These are phyloP conservation scores for Cucumis melo DNA, from an alignment of 306 rosid species.

Conservation along the genomic window DNA sequence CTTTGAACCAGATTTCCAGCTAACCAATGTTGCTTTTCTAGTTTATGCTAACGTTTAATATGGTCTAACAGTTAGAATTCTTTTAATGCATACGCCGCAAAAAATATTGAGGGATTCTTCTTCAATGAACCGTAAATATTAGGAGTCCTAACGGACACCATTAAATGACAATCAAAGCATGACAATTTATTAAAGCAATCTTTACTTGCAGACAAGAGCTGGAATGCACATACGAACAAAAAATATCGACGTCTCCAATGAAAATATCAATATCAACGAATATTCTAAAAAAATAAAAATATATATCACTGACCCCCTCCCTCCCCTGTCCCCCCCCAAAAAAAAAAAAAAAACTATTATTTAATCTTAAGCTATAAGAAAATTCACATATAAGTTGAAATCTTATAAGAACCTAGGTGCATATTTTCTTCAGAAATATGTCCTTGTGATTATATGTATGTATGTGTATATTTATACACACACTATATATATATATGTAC, in stretches of 20 bases:
- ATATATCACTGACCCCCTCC: neutral
- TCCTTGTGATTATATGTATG: neutral
- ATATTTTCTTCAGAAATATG: neutral
- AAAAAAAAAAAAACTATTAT: neutral
- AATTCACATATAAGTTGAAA: neutral
- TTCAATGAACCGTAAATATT: neutral
- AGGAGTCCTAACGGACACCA: neutral
- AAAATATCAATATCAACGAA: neutral
- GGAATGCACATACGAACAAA: neutral
- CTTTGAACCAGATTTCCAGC: neutral
- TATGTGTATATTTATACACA: neutral
- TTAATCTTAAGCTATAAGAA: neutral
- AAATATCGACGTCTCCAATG: neutral
- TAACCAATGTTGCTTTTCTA: neutral
- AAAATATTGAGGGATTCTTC: neutral
- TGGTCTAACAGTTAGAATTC: neutral
- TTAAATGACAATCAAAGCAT: neutral
- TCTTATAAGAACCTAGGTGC: neutral
- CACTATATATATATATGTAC: neutral
- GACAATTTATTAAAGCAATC: neutral
- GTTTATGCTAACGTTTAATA: neutral
- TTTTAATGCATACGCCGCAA: neutral
- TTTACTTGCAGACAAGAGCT: neutral
- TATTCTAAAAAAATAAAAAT: neutral
- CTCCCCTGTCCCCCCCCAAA: no score